Evolutionary conservation across 2,329 filamentous ascomycete genomes (phyloP).

Genomic region (Albifimbria verrucaria): DNA sequence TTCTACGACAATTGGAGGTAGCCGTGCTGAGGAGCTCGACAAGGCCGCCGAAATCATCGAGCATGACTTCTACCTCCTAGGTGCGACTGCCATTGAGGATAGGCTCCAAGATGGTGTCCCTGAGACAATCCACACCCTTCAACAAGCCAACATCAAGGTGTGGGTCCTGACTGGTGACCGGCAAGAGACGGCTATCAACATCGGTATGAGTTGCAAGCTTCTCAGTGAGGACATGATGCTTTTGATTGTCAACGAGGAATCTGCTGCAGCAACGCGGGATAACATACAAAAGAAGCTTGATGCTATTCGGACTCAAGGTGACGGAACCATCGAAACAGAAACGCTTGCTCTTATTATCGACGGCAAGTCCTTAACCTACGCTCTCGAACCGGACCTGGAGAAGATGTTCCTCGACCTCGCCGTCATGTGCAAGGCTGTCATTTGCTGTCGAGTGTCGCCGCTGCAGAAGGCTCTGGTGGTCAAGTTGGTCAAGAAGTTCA

Average conservation of each 20-base stretch:
- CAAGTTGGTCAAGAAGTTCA: constrained; percentile 91
- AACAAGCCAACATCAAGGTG: constrained; percentile 95
- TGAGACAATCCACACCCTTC: constrained; percentile 95
- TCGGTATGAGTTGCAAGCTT: constrained; percentile 98
- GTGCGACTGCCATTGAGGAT: constrained; percentile 96
- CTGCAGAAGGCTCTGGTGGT: constrained; percentile 96
- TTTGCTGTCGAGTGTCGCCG: constrained; percentile 95
- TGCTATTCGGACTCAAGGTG: constrained; percentile 80
- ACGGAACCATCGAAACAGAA: constrained; percentile 74
- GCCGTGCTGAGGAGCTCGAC: constrained; percentile 89
- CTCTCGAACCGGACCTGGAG: constrained; percentile 89
- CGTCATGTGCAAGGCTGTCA: constrained; percentile 96
- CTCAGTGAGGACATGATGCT: constrained; percentile 99
- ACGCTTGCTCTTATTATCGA: constrained; percentile 91
- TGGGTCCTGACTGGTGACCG: constrained; percentile 98
- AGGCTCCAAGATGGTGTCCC: constrained; percentile 94
- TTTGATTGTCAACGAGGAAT: constrained; percentile 92
- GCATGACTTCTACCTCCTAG: constrained; percentile 84
- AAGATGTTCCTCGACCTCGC: constrained; percentile 91
- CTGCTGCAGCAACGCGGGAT: constrained; percentile 71
- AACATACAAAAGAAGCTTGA: constrained; percentile 93
- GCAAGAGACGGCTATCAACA: constrained; percentile 99
- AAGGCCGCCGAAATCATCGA: constrained; percentile 97
- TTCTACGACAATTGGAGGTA: constrained; percentile 85
- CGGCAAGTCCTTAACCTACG: constrained; percentile 90